A percentile compares a stretch with the other conserved stretches of the same genome.
Evolutionary conservation across 805 yeast species (phyloP).

Genomic region (Torulaspora quercuum): DNA sequence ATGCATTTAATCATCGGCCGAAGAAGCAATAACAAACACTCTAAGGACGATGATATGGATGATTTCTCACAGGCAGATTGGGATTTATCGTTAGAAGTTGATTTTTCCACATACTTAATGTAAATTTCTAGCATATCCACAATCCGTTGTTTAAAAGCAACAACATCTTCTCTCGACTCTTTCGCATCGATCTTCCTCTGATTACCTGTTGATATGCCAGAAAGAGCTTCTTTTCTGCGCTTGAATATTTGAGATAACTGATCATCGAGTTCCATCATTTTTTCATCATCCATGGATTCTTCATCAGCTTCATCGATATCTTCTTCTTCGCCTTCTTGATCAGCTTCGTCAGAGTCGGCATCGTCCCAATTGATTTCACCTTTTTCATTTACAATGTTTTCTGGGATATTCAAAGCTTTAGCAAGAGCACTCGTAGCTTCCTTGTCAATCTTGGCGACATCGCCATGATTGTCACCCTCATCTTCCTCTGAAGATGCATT

Average conservation of each 20-base stretch:
- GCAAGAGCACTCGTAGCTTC: slow-evolving; percentile 64
- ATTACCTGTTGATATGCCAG: slow-evolving; percentile 54
- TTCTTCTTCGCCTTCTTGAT: slow-evolving; percentile 45
- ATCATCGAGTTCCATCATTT: slow-evolving; percentile 90
- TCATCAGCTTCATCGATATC: slow-evolving; percentile 61
- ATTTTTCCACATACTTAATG: slow-evolving; percentile 42
- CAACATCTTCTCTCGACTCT: slow-evolving; percentile 76
- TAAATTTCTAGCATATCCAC: slow-evolving; percentile 73
- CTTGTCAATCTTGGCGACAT: slow-evolving; percentile 46
- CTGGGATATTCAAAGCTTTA: slow-evolving; percentile 64
- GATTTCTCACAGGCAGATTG: background rate
- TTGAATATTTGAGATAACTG: slow-evolving; percentile 80
- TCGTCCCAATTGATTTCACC: slow-evolving; percentile 47
- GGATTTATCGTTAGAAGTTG: slow-evolving; percentile 11
- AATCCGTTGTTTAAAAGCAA: slow-evolving; percentile 71
- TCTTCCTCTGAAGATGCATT: slow-evolving; percentile 35
- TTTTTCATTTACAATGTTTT: slow-evolving; percentile 42
- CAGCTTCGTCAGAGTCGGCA: slow-evolving; percentile 41
- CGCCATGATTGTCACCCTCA: slow-evolving; percentile 38
- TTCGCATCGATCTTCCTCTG: slow-evolving; percentile 68
- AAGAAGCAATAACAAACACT: slow-evolving; percentile 40
- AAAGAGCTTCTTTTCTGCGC: slow-evolving; percentile 68
- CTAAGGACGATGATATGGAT: slow-evolving; percentile 1
- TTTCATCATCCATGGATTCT: slow-evolving; percentile 92
- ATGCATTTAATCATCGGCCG: slow-evolving; percentile 60